phyloP scores from a whole-genome alignment of 768 basidiomycete species.

The Calocybe cyanea region DNA sequence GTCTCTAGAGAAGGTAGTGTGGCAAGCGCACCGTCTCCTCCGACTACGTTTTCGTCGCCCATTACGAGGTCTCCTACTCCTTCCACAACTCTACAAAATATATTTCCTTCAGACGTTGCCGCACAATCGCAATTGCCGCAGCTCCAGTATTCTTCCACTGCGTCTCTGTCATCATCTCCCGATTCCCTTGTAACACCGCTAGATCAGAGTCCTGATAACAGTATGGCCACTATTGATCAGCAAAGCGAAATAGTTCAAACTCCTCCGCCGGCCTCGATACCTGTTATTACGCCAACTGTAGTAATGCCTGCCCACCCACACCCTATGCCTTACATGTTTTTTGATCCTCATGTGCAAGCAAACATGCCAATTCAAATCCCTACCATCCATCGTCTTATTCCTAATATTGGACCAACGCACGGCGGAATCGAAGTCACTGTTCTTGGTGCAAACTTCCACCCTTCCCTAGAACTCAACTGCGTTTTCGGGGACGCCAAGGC shows the following conservation, averaged over 20 bases:
- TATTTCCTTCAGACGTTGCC: constrained; percentile 24
- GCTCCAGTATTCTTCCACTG: constrained; percentile 34
- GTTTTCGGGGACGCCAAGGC: constrained; percentile 83
- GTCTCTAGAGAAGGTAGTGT: constrained; percentile 53
- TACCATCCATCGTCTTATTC: constrained; percentile 82
- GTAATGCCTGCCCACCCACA: constrained; percentile 33
- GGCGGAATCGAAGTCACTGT: constrained; percentile 96
- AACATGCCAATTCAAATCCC: constrained; percentile 52
- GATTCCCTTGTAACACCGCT: constrained; percentile 42
- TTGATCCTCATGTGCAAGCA: constrained; percentile 46
- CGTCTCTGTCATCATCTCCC: constrained; percentile 44
- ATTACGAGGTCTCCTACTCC: constrained; percentile 45
- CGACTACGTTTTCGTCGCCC: constrained; percentile 40
- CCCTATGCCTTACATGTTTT: constrained; percentile 58
- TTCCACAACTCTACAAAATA: constrained; percentile 28
- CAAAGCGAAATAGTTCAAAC: constrained; percentile 21
- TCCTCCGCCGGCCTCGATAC: constrained; percentile 23
- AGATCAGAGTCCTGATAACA: constrained; percentile 36
- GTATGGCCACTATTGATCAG: constrained; percentile 30
- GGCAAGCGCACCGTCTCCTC: constrained; percentile 45
- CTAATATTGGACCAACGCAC: constrained; percentile 78
- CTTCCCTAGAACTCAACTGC: constrained; percentile 65
- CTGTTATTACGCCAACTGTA: constrained; percentile 20
- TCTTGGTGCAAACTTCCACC: constrained; percentile 87
- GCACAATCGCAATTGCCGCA: constrained; percentile 27